Percentiles rank a stretch among this genome's conserved stretches.
These are phyloP conservation scores for Grifola frondosa DNA, from an alignment of 1,284 basidiomycete species.

Conservation along the genomic window DNA sequence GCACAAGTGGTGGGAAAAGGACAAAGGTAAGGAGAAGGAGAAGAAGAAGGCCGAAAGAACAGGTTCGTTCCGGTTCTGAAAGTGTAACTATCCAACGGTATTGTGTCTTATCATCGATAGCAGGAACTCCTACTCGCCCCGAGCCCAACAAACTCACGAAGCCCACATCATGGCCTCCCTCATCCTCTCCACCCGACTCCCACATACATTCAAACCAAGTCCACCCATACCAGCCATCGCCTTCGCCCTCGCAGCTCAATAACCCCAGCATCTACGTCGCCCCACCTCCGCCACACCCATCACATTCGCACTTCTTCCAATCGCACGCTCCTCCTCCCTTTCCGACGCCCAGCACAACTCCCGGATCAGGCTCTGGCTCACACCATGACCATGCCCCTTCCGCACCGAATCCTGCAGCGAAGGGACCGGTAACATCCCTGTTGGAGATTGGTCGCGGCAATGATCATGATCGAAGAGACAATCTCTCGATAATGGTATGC, in stretches of 20 bases:
- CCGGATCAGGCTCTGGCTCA: conserved; percentile 1
- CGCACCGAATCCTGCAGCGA: conserved; percentile 1
- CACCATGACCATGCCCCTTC: conserved; percentile 6
- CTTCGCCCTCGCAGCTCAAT: conserved; percentile 46
- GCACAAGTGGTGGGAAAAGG: conserved; percentile 20
- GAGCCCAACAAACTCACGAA: conserved; percentile 11
- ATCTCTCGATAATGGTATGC: no score
- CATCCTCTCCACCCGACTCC: conserved; percentile 1
- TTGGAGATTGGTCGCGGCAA: conserved; percentile 20
- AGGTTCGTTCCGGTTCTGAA: background rate
- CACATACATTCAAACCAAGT: conserved; percentile 27
- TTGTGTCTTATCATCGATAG: no score
- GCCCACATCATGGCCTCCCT: conserved; percentile 3
- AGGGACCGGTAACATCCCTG: conserved; percentile 17
- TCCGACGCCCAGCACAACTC: conserved; percentile 3
- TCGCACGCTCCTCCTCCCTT: conserved; percentile 8
- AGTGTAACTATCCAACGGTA: no score
- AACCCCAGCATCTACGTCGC: conserved; percentile 43
- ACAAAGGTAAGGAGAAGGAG: background rate
- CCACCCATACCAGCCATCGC: conserved; percentile 40
- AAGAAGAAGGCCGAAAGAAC: conserved; percentile 1
- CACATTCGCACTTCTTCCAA: conserved; percentile 1
- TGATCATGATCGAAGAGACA: background rate
- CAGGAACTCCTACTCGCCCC: background rate
- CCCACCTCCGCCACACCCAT: conserved; percentile 26